These are phyloP conservation scores for Bonia amplexicaulis DNA, from an alignment of 176 grass and related monocot genomes.

Conservation along the genomic window DNA sequence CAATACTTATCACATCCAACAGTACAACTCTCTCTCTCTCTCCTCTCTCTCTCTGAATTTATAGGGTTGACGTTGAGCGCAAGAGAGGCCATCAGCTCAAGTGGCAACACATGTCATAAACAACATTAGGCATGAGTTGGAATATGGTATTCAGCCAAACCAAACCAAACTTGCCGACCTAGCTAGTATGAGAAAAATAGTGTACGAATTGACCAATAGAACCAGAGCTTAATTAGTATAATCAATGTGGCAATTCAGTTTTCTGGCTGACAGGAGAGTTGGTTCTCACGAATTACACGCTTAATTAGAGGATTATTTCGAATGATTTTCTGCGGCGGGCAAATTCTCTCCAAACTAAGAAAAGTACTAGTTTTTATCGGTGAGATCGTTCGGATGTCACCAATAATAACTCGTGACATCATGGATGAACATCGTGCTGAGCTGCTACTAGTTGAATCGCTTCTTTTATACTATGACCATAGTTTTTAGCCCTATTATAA, in stretches of 20 bases:
- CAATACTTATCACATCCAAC: background rate
- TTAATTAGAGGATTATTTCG: background rate
- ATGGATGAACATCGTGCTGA: background rate
- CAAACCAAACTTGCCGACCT: conserved; percentile 3
- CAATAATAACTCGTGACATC: background rate
- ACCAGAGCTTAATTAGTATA: too few relatives aligned
- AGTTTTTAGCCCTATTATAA: too few relatives aligned
- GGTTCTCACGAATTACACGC: too few relatives aligned
- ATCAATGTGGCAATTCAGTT: too few relatives aligned
- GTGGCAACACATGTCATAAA: background rate
- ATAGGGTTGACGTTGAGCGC: background rate
- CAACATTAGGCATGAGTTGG: background rate
- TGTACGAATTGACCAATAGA: too few relatives aligned
- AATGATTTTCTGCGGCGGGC: too few relatives aligned
- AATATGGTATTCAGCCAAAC: background rate
- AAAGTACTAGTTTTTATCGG: too few relatives aligned
- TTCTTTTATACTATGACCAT: too few relatives aligned
- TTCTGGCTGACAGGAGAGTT: background rate
- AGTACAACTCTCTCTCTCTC: background rate
- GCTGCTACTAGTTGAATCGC: too few relatives aligned
- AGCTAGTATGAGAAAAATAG: too few relatives aligned
- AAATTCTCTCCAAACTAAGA: too few relatives aligned
- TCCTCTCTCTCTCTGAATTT: too few relatives aligned
- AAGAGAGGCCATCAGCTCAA: background rate
- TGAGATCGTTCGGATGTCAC: background rate